A percentile compares a stretch with the other conserved stretches of the same genome.
These are phyloP conservation scores for Fagus crenata DNA, from an alignment of 306 rosid genomes.

Conservation along the genomic window DNA sequence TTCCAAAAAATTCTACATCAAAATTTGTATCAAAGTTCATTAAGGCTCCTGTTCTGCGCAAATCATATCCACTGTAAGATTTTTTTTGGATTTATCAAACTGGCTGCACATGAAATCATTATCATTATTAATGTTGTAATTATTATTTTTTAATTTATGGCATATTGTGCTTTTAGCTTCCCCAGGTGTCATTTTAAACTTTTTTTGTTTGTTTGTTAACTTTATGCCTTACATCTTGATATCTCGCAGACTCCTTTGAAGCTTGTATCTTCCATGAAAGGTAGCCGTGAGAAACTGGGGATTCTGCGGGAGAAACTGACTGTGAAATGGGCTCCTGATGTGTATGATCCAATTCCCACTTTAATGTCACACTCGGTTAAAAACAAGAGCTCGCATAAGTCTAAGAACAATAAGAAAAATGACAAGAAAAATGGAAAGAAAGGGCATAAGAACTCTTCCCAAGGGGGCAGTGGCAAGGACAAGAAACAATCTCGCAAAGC, in stretches of 20 bases:
- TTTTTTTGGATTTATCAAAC: neutral
- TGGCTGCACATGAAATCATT: neutral
- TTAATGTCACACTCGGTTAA: constrained; percentile 52
- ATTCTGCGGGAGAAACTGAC: constrained; percentile 40
- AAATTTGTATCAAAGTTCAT: too few relatives aligned
- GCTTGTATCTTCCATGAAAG: constrained; percentile 82
- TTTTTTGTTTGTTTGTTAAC: neutral
- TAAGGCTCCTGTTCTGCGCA: too few relatives aligned
- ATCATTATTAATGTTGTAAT: too few relatives aligned
- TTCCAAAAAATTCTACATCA: too few relatives aligned
- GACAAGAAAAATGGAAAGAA: constrained; percentile 59
- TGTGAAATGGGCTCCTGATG: constrained; percentile 88
- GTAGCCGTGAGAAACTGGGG: constrained; percentile 58
- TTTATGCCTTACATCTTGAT: constrained; percentile 16
- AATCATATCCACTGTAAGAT: neutral
- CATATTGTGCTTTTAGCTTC: neutral
- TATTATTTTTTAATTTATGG: neutral
- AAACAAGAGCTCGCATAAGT: constrained; percentile 67
- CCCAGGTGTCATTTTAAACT: neutral
- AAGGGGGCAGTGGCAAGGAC: constrained; percentile 55
- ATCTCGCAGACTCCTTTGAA: constrained; percentile 53
- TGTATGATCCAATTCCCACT: constrained; percentile 76
- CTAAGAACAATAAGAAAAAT: constrained; percentile 56
- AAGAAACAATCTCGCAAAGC: constrained; percentile 56
- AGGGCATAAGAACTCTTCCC: constrained; percentile 54